phyloP scores from a whole-genome alignment of 2,329 filamentous ascomycete species.

The Escovopsis sp. region DNA sequence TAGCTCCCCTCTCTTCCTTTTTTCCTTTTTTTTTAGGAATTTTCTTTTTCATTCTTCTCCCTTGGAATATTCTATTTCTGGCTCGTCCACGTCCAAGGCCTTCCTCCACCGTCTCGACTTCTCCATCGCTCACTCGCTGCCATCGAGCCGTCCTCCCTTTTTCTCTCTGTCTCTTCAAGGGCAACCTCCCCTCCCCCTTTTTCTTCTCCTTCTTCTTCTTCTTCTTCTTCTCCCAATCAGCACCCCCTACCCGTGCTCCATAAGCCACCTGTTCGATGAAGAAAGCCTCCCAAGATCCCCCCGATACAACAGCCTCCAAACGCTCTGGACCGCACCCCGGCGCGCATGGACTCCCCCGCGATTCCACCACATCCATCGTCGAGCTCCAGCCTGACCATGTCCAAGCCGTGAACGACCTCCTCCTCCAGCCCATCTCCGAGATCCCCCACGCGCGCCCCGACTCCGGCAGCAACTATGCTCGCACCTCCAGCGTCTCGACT shows the following conservation, averaged over 20 bases:
- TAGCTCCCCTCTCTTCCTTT: neutral
- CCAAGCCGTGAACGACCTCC: slow-evolving; percentile 4
- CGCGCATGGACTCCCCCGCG: slow-evolving; percentile 36
- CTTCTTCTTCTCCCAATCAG: neutral
- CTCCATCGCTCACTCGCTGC: neutral
- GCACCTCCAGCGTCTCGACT: slow-evolving; percentile 6
- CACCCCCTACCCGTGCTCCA: neutral
- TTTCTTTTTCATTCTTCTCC: neutral
- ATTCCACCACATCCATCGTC: slow-evolving; percentile 15
- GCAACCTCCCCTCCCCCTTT: neutral
- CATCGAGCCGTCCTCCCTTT: neutral
- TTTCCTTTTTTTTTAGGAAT: too few species aligned
- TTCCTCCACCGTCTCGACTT: neutral
- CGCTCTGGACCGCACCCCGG: slow-evolving; percentile 39
- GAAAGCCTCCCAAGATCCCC: slow-evolving; percentile 39
- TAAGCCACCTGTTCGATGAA: slow-evolving; percentile 41
- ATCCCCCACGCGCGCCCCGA: slow-evolving; percentile 14
- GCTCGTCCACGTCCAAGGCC: neutral
- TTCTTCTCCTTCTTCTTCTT: neutral
- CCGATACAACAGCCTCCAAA: slow-evolving; percentile 38
- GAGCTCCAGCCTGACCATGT: slow-evolving; percentile 10
- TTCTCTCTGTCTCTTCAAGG: neutral
- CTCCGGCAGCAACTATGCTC: slow-evolving; percentile 14
- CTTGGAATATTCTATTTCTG: neutral
- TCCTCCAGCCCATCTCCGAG: neutral